Base-by-base conservation (phyloP, 805 yeast species). In the Kodamaea laetipori region DNA sequence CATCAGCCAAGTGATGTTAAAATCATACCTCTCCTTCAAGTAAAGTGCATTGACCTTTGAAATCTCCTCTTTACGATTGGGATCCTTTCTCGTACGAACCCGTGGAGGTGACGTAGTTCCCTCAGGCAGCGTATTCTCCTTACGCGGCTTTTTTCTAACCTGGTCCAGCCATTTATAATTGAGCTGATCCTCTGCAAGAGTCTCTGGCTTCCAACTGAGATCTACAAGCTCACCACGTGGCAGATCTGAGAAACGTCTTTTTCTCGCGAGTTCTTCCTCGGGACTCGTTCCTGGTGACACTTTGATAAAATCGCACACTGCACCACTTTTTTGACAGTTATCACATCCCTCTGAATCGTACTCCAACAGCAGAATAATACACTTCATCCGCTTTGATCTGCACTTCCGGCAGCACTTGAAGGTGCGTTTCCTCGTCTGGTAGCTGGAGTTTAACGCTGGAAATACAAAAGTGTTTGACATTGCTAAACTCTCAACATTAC, bases 381-480 rank as follows among this genome's bases (percentile, higher is more conserved):
- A 58, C 28, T 52, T 51, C 25, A 45, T 48, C 10, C 61, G 45
- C 39, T 49, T 57, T 19, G 49, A 38, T 16, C 63, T 45, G 41
- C 63, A 58, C 16, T 38, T 49, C 11, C 49, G 40, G 47, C 63
- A 58, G 39, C 61, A 58, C 37, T 53, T 52, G 47, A 56, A 56
- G 7, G 60, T 54, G 9, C 63, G 47, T 42, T 57, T 57, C 15
- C 63, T 49, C 3, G 53, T 49, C 21, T 57, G 57, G 42, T 54
- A 58, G 49, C 46, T 55, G 4, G 49, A 27, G 45, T 58, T 49
- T 47, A 58, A 56, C 4, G 63, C 63, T 2, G 63, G 63, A 37
- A 58, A 58, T 23, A 58, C 61, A 43, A 49, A 52, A 58, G 53
- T 56, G 33, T 13, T 30, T 8, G 17, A 28, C 6, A 28, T 10